phyloP scores from a whole-genome alignment of 345 rosid genomes.

The Reutealis trisperma region DNA sequence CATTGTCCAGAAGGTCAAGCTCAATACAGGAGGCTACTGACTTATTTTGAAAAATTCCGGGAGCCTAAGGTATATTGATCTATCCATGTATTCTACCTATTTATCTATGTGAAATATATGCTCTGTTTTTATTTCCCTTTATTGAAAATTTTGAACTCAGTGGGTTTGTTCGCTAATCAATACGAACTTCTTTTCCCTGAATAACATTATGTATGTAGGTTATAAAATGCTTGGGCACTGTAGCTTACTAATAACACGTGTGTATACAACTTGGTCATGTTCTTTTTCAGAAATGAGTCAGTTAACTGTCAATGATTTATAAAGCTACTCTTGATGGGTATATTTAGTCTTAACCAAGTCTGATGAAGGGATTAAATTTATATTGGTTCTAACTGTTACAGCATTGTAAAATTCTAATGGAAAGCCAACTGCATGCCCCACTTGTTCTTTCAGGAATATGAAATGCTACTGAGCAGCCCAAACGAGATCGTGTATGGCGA shows the following conservation, averaged over 20 bases:
- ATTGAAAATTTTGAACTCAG: background rate
- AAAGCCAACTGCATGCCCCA: background rate
- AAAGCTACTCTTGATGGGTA: background rate
- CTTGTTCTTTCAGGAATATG: slow-evolving; percentile 31
- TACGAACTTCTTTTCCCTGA: background rate
- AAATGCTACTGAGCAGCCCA: slow-evolving; percentile 38
- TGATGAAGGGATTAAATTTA: background rate
- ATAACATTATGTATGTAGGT: background rate
- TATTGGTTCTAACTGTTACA: background rate
- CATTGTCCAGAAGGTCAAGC: slow-evolving; percentile 84
- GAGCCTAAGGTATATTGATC: slow-evolving; percentile 55
- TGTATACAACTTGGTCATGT: no score
- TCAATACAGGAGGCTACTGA: slow-evolving; percentile 84
- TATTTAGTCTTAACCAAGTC: no score
- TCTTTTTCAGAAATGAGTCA: background rate
- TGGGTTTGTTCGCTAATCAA: background rate
- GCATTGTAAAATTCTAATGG: background rate
- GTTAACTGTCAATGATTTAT: background rate
- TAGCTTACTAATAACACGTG: background rate
- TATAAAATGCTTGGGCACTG: background rate
- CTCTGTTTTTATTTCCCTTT: background rate
- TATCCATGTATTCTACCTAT: background rate
- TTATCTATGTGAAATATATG: background rate
- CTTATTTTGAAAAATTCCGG: slow-evolving; percentile 65
- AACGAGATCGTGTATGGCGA: slow-evolving; percentile 40